phyloP scores from a whole-genome alignment of 2,329 filamentous ascomycete genomes.

The Cercospora canescens region DNA sequence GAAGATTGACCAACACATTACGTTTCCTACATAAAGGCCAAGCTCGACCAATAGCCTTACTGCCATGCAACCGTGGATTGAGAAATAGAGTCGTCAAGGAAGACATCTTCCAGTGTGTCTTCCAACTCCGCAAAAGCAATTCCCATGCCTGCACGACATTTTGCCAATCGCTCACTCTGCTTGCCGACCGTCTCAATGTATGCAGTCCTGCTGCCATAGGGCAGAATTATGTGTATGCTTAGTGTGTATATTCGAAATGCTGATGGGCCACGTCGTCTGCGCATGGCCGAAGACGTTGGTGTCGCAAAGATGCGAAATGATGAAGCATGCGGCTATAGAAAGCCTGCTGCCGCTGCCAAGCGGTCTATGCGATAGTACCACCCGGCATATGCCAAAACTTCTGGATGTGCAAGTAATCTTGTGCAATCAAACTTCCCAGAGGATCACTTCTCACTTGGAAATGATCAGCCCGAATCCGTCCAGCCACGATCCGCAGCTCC shows the following conservation, averaged over 20 bases:
- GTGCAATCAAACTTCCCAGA: neutral
- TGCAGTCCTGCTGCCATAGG: slow-evolving; percentile 12
- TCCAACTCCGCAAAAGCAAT: neutral
- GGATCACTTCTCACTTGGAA: slow-evolving; percentile 2
- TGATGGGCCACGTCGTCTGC: neutral
- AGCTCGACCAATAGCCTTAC: neutral
- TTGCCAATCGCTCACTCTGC: neutral
- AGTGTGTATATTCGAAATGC: neutral
- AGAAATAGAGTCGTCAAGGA: neutral
- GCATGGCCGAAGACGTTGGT: neutral
- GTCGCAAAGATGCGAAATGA: neutral
- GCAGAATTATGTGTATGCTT: slow-evolving; percentile 1
- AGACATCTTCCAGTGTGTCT: neutral
- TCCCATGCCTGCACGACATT: neutral
- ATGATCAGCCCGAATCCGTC: slow-evolving; percentile 85
- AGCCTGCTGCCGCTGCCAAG: neutral
- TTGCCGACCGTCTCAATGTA: slow-evolving; percentile 6
- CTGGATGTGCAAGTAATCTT: slow-evolving; percentile 1
- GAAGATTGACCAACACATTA: neutral
- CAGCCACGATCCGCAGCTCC: slow-evolving; percentile 77
- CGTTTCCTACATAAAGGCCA: neutral
- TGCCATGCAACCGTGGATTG: neutral
- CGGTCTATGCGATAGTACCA: neutral
- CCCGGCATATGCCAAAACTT: neutral
- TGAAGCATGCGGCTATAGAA: neutral